phyloP scores from a whole-genome alignment of 495 filamentous ascomycete genomes.

The Annulohypoxylon nitens region DNA sequence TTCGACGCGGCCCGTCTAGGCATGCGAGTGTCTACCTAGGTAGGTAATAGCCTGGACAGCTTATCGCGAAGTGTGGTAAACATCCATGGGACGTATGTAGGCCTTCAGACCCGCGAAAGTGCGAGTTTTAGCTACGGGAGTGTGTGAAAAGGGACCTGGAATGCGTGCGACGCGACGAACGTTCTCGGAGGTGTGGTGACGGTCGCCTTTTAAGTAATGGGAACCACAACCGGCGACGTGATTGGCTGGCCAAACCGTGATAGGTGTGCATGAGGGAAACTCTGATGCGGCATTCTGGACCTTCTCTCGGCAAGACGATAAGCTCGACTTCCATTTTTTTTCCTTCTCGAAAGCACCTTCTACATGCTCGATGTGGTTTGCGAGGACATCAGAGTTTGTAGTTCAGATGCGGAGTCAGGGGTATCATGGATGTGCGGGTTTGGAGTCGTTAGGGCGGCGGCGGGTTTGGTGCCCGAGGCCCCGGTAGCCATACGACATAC shows the following conservation, averaged over 20 bases:
- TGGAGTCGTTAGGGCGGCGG: constrained; percentile 21
- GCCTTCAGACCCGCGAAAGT: background rate
- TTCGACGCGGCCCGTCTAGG: background rate
- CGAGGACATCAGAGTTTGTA: constrained; percentile 28
- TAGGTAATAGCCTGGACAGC: constrained; percentile 6
- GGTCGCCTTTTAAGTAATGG: constrained; percentile 37
- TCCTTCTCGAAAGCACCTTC: background rate
- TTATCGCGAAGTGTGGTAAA: background rate
- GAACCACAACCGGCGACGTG: constrained; percentile 35
- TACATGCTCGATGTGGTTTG: background rate
- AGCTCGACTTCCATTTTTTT: background rate
- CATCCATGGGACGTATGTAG: background rate
- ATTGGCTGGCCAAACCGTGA: constrained; percentile 23
- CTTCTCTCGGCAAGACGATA: constrained; percentile 13
- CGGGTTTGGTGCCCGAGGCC: constrained; percentile 22
- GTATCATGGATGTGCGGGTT: constrained; percentile 6
- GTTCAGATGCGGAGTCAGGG: background rate
- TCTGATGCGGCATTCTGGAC: constrained; percentile 22
- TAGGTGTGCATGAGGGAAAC: constrained; percentile 19
- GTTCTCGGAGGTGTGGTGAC: constrained; percentile 23
- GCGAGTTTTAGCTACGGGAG: background rate
- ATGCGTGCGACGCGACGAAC: constrained; percentile 27
- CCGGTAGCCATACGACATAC: constrained; percentile 22
- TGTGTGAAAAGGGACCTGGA: background rate
- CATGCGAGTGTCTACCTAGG: background rate